These are phyloP conservation scores for Chlorokybus atmophyticus DNA, from an alignment of 139 green algal genomes.

Conservation along the genomic window DNA sequence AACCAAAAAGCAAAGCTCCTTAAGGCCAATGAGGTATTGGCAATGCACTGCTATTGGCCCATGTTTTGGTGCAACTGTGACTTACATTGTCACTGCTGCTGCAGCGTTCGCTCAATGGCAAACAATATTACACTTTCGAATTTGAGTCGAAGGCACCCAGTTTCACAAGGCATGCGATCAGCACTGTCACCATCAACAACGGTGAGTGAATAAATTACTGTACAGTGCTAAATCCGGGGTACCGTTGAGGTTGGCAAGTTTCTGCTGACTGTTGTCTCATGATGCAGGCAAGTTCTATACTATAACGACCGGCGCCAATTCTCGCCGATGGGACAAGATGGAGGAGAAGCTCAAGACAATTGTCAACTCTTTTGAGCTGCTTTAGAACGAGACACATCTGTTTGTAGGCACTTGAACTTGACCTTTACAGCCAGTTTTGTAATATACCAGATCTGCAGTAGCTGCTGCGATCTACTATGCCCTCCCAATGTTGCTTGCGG, in stretches of 20 bases:
- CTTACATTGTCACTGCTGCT: no score
- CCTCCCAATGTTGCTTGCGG: no score
- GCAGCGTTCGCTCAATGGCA: constrained; percentile 56
- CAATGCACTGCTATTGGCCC: not conserved
- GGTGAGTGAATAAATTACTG: constrained; percentile 9
- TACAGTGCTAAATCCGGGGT: no score
- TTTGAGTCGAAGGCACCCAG: constrained; percentile 51
- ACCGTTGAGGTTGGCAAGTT: constrained; percentile 37
- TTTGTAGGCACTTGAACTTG: no score
- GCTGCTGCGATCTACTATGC: no score
- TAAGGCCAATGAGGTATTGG: constrained; percentile 31
- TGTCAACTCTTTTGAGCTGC: constrained; percentile 22
- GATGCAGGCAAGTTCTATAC: constrained; percentile 90
- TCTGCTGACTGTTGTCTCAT: not conserved
- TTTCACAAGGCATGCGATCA: constrained; percentile 62
- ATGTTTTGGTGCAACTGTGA: constrained; percentile 3
- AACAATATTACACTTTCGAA: constrained; percentile 85
- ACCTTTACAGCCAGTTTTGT: no score
- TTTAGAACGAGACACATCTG: no score
- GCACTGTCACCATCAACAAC: constrained; percentile 28
- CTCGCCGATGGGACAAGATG: constrained; percentile 80
- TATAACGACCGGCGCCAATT: constrained; percentile 73
- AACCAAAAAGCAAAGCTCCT: constrained; percentile 64
- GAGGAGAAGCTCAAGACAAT: constrained; percentile 53
- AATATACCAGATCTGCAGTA: no score